Evolutionary conservation across 495 filamentous ascomycete genomes (phyloP), one percentile per base, ranked within the genome.

Genomic region (Hyaloscypha variabilis): DNA sequence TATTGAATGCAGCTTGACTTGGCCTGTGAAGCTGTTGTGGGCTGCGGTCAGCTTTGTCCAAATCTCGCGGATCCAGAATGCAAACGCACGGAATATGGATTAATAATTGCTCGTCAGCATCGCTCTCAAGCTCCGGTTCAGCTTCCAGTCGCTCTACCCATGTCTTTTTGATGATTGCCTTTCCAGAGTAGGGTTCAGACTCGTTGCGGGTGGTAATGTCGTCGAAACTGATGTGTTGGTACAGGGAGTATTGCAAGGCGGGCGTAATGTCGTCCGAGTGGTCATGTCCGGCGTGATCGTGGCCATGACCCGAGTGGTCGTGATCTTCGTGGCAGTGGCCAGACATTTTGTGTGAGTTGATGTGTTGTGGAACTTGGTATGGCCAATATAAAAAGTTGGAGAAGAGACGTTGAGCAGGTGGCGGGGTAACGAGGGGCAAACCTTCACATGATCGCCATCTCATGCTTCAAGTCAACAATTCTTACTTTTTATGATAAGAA

Each of bases 211-310:
- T 93, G n/a, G 74, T 83, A 69, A 98, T 90, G 14, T 85, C 83
- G 76, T 91, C 89, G 75, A 98, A 97, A 63, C 94, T 83, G 70
- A 99, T 94, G 73, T 97, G 90, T 53, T 91, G 85, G 77, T 97
- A 98, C 14, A 99, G 83, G 34, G 92, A 88, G 63, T 86, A 89
- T 76, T 97, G 93, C 34, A 96, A 78, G 3, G 94, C 94, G 1
- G 94, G 94, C 6, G 90, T 91, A 70, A 96, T 85, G 76, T 99
- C 96, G 77, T 97, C 94, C 24, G 89, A 86, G 75, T 96, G 92
- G 73, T 93, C 90, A 73, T 97, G 67, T 21, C 29, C 63, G 3
- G 70, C 63, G 68, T 80, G 73, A 63, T 66, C 73, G 24, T 72
- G 71, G 58, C 82, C 78, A 57, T 70, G 68, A 31, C 65, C 61